Base-by-base conservation (phyloP, 768 basidiomycete species). In the Amanita polypyramis region DNA sequence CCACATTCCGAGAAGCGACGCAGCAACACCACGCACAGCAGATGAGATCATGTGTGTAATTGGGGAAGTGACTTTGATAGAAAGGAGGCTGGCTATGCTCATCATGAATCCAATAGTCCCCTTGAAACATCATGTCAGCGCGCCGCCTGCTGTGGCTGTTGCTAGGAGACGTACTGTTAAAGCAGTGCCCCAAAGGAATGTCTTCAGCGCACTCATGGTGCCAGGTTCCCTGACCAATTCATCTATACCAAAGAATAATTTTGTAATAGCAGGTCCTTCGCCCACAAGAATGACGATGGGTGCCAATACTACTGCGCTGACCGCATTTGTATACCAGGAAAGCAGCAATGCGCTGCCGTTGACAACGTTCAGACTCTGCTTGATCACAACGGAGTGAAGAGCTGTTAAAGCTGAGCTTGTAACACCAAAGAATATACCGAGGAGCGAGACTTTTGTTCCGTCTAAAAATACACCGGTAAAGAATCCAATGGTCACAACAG, bases 1-100 rank as follows among this genome's bases (percentile, higher is more conserved):
- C 78, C 76, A 85, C 62, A 85, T 72, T 19, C 82, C 89, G 11
- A 96, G 70, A 38, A 94, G 60, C 4, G 91, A 89, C n/a, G 85
- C 89, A 1, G 91, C 81, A 21, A 97, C 94, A 14, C 95, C 93
- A 46, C 94, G 85, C 3, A 95, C 90, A 15, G 95, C 94, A 9
- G 92, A 92, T 3, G 91, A 94, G 21, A 96, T 70, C 94, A 97
- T 98, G 64, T 98, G 94, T 2, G 94, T 94, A 61, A 97, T 92
- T 11, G 94, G 94, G 1, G 92, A 95, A 6, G 94, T 98, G 52
- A 97, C 87, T 64, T 98, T 94, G 72, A 98, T 96, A 20, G 89
- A 93, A 25, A 98, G 73, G 52, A 94, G 69, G 53, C 88, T 90
- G 8, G 94, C 93, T 46, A 98, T 77, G 66, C 86, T 90, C 79